Evolutionary conservation across 345 rosid genomes (phyloP).

Genomic region (Salix purpurea): DNA sequence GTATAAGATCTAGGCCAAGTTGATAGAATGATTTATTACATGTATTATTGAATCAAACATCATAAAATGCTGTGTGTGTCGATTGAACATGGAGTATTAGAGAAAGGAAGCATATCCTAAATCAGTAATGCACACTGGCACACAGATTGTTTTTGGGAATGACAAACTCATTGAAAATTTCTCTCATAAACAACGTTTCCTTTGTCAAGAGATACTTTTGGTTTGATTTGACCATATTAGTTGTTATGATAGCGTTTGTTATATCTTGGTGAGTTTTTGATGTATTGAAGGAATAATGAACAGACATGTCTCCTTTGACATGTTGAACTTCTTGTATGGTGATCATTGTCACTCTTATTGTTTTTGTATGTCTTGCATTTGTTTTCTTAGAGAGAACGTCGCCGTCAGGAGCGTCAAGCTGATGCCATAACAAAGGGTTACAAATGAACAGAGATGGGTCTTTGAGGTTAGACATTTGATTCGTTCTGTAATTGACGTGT

Average conservation of each 20-base stretch:
- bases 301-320: not conserved
- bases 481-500: not conserved
- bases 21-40: not conserved
- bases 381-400: slow-evolving; percentile 34
- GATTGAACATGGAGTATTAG: not conserved
- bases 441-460: slow-evolving; percentile 5
- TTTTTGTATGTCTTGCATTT: not conserved
- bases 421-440: slow-evolving; percentile 19
- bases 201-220: not conserved
- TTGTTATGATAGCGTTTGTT: not conserved
- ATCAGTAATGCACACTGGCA: not conserved
- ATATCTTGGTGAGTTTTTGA: not conserved
- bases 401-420: slow-evolving; percentile 33
- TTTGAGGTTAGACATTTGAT: not conserved
- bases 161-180: not conserved
- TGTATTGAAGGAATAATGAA: not conserved
- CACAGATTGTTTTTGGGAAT: not conserved
- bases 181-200: not conserved
- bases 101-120: not conserved
- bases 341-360: not conserved
- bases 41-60: not conserved
- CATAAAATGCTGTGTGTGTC: not conserved
- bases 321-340: not conserved
- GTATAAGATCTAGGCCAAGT: not conserved
- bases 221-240: not conserved